Percentiles rank a stretch among this genome's conserved stretches.
phyloP scores from a whole-genome alignment of 176 grass and related monocot species.

The Melocanna baccifera region DNA sequence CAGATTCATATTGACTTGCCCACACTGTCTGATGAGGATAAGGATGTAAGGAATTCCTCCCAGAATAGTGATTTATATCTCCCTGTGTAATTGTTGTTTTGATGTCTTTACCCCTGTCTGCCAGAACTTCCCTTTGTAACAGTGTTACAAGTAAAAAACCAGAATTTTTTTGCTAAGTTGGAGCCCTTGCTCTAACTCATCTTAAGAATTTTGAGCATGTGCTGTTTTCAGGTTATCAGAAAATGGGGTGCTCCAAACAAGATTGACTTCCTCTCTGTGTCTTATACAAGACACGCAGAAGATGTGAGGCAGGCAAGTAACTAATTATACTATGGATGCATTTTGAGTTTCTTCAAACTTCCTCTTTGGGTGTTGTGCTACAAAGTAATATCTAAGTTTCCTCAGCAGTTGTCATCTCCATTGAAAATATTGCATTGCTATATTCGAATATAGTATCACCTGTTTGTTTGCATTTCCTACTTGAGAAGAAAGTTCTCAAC shows the following conservation, averaged over 20 bases:
- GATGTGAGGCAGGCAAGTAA: conserved; percentile 81
- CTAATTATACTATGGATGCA: not conserved
- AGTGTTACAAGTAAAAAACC: not conserved
- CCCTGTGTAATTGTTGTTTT: not conserved
- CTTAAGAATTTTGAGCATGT: not conserved
- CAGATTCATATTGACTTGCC: conserved; percentile 92
- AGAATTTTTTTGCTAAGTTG: not conserved
- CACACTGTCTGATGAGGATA: conserved; percentile 82
- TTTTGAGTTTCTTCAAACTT: not conserved
- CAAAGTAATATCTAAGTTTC: not conserved
- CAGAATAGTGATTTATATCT: not conserved
- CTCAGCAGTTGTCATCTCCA: not conserved
- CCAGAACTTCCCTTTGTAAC: not conserved
- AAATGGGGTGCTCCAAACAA: conserved; percentile 96
- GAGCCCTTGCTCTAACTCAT: not conserved
- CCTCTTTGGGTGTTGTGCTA: not conserved
- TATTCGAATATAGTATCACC: not conserved
- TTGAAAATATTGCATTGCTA: not conserved
- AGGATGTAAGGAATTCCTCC: conserved; percentile 48
- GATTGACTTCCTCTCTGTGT: conserved; percentile 95
- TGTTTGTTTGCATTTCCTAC: not conserved
- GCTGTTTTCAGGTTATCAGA: conserved; percentile 69
- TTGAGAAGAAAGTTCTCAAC: not conserved
- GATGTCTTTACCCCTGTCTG: not conserved
- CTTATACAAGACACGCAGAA: conserved; percentile 93